phyloP scores from a whole-genome alignment of 2,329 filamentous ascomycete species.

The Aspergillus puulaauensis region DNA sequence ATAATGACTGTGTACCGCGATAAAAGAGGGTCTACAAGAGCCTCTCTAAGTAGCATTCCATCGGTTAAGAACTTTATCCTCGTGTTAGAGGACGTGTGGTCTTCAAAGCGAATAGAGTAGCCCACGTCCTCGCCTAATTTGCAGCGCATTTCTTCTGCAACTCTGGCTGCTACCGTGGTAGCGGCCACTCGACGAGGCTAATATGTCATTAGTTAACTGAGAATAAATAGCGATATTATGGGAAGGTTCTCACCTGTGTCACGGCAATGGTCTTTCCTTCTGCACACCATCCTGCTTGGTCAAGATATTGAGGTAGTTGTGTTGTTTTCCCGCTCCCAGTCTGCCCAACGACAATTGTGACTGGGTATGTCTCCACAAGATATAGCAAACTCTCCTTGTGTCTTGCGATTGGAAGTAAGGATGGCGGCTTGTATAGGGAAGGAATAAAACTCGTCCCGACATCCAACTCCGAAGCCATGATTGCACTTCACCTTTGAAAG shows the following conservation, averaged over 20 bases:
- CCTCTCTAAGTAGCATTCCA: constrained; percentile 85
- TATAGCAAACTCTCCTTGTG: constrained; percentile 80
- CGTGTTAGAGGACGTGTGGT: constrained; percentile 81
- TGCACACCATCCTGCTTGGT: constrained; percentile 83
- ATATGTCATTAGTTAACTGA: constrained; percentile 1
- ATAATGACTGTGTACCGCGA: constrained; percentile 94
- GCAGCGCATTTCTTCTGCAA: constrained; percentile 85
- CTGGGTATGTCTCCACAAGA: constrained; percentile 76
- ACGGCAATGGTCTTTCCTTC: constrained; percentile 81
- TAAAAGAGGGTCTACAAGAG: constrained; percentile 85
- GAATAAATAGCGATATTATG: neutral
- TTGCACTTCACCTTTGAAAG: neutral
- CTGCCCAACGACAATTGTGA: constrained; percentile 88
- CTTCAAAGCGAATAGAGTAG: constrained; percentile 89
- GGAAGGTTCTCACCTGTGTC: constrained; percentile 70
- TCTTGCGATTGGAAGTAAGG: constrained; percentile 81
- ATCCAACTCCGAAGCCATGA: constrained; percentile 47
- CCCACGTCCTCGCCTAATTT: constrained; percentile 87
- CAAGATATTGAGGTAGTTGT: constrained; percentile 88
- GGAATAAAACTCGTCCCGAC: constrained; percentile 62
- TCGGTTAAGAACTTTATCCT: constrained; percentile 95
- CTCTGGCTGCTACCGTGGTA: constrained; percentile 81
- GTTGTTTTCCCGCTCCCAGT: constrained; percentile 96
- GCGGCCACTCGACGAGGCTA: constrained; percentile 88
- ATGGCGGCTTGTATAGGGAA: constrained; percentile 79